phyloP scores from a whole-genome alignment of 1,284 basidiomycete genomes.

The Cronartium ribicola region DNA sequence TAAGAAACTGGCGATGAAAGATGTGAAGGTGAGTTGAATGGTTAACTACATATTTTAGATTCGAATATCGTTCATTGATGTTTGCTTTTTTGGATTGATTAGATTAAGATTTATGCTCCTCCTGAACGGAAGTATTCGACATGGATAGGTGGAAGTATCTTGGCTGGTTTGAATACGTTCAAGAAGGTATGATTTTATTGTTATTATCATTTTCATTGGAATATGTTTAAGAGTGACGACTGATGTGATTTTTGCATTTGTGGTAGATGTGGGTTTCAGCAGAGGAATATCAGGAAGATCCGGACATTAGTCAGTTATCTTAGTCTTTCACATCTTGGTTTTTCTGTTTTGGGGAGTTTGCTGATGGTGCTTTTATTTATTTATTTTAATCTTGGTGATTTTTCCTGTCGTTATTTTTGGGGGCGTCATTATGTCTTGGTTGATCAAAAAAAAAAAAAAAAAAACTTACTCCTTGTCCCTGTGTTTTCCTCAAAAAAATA shows the following conservation, averaged over 20 bases:
- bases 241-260: neutral
- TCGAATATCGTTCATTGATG: neutral
- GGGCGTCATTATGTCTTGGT: neutral
- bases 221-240: conserved; percentile 21
- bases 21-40: conserved; percentile 62
- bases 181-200: conserved; percentile 67
- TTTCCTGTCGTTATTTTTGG: neutral
- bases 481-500: too few species aligned
- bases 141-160: conserved; percentile 96
- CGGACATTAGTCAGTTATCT: conserved; percentile 65
- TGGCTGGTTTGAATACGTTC: conserved; percentile 93
- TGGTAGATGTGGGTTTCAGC: conserved; percentile 95
- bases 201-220: conserved; percentile 10
- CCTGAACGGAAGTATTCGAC: conserved; percentile 99
- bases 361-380: neutral
- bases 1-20: conserved; percentile 92
- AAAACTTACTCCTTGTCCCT: too few species aligned
- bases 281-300: conserved; percentile 99
- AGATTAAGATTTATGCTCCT: conserved; percentile 96
- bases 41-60: neutral
- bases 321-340: neutral
- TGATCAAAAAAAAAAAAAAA: neutral
- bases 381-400: neutral
- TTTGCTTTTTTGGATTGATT: neutral
- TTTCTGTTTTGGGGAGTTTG: neutral